A percentile compares a stretch with the other conserved stretches of the same genome.
phyloP scores from a whole-genome alignment of 108 stramenopile species.

The Craspedostauros australis region DNA sequence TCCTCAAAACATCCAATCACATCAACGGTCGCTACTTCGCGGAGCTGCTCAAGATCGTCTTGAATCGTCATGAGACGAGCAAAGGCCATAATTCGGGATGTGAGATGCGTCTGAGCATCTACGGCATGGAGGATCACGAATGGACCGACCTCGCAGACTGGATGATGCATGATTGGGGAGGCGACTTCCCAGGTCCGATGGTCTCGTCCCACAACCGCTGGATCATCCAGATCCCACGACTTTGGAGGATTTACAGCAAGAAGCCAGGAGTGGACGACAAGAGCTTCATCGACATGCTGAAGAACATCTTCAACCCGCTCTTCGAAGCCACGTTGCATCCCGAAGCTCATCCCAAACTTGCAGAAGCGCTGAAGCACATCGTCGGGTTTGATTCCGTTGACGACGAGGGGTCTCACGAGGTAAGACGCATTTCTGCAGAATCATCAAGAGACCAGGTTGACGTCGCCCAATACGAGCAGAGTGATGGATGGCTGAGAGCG shows the following conservation, averaged over 20 bases:
- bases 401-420: slow-evolving; percentile 92
- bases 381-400: slow-evolving; percentile 99
- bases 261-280: slow-evolving; percentile 45
- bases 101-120: slow-evolving; percentile 95
- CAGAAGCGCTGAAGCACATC: slow-evolving; percentile 89
- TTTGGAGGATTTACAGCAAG: slow-evolving; percentile 90
- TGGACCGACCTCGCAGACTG: slow-evolving; percentile 88
- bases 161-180: slow-evolving; percentile 74
- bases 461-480: too few species aligned
- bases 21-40: slow-evolving; percentile 88
- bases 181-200: slow-evolving; percentile 71
- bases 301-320: slow-evolving; percentile 95
- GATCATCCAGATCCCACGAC: slow-evolving; percentile 94
- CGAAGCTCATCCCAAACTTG: slow-evolving; percentile 87
- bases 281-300: slow-evolving; percentile 90
- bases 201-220: slow-evolving; percentile 95
- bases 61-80: slow-evolving; percentile 74
- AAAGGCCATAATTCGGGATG: slow-evolving; percentile 90
- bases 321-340: slow-evolving; percentile 95
- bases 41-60: slow-evolving; percentile 89
- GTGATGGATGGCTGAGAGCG: too few species aligned
- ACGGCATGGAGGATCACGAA: slow-evolving; percentile 92
- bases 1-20: slow-evolving; percentile 95
- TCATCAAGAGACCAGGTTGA: too few species aligned
- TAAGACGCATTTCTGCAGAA: slow-evolving; percentile 9